Base-by-base conservation (phyloP, 129 eudicot genomes). In the Deinandra increscens region DNA sequence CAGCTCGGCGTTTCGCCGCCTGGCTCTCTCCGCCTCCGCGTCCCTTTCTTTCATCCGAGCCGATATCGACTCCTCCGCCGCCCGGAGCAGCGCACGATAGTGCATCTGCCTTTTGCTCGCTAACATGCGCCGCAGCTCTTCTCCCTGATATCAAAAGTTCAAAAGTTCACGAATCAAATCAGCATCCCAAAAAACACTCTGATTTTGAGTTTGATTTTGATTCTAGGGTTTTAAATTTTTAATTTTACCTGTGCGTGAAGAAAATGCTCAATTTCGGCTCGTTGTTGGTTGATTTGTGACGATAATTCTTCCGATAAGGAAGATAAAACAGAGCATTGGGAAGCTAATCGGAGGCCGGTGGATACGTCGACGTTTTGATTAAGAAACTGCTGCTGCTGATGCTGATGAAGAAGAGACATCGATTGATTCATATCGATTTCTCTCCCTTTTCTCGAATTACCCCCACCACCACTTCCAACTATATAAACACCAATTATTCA, bases 181-280 rank as follows among this genome's bases (percentile, higher is more conserved):
- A 61, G 65, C 6, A 10, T 37, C 12, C 60, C 6, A 17, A 56
- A 56, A 14, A 36, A 36, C 2, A 33, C 2, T n/a, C 0, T 0
- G 9, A 17, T 15, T 49, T 7, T 3, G 9, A 23, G 7, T 65
- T 19, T 44, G 42, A 48, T 45, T 18, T 34, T 34, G 31, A 15
- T 0, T n/a, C 9, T 7, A 17, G 44, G 33, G 64, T 7, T n/a
- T n/a, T n/a, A n/a, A n/a, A n/a, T n/a, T n/a, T n/a, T n/a, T n/a
- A n/a, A n/a, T n/a, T 33, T 71, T 14, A 88, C 95, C 95, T 88
- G 95, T 14, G 81, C 62, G 29, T 78, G 86, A 60, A 88, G 79
- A 69, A 88, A 78, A 5, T 72, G 80, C 1, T 82, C 84, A 48
- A 88, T 83, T 73, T 88, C 91, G 3, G 81, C 82, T 5, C 76